Percentiles rank a stretch among this genome's conserved stretches.
phyloP scores from a whole-genome alignment of 805 yeast genomes.

The Ogataea paraovalis region DNA sequence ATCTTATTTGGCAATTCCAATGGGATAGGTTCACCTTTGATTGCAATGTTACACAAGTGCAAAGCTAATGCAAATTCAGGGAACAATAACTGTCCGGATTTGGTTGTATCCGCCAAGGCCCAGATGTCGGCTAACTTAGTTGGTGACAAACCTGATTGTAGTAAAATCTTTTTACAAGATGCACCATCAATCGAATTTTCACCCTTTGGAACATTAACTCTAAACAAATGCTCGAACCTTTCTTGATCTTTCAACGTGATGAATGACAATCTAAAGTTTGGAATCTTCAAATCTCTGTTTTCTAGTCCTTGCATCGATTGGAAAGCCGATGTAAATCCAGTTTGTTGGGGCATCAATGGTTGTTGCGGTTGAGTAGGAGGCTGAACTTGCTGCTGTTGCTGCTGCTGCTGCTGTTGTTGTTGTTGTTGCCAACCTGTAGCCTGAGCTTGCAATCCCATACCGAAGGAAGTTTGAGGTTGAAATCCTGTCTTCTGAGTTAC shows the following conservation, averaged over 20 bases:
- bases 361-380: constrained; percentile 18
- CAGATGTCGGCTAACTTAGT: constrained; percentile 78
- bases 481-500: constrained; percentile 40
- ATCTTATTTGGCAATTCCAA: constrained; percentile 64
- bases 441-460: constrained; percentile 33
- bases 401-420: constrained; percentile 16
- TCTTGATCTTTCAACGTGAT: constrained; percentile 81
- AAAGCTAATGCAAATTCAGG: constrained; percentile 94
- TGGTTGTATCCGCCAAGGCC: constrained; percentile 86
- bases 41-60: constrained; percentile 74
- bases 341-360: constrained; percentile 38
- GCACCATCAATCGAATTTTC: constrained; percentile 67
- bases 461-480: constrained; percentile 36
- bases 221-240: constrained; percentile 79
- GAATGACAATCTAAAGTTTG: constrained; percentile 75
- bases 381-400: constrained; percentile 7
- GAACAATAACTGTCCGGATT: constrained; percentile 78
- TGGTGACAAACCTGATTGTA: constrained; percentile 76
- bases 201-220: constrained; percentile 70
- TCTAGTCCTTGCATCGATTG: constrained; percentile 28
- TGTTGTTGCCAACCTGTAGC: constrained; percentile 39
- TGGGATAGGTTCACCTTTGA: constrained; percentile 79
- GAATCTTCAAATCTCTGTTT: constrained; percentile 60
- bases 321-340: constrained; percentile 40
- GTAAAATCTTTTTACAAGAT: constrained; percentile 71